These are phyloP conservation scores for Brettanomyces bruxellensis DNA, from an alignment of 805 yeast species.

Conservation along the genomic window DNA sequence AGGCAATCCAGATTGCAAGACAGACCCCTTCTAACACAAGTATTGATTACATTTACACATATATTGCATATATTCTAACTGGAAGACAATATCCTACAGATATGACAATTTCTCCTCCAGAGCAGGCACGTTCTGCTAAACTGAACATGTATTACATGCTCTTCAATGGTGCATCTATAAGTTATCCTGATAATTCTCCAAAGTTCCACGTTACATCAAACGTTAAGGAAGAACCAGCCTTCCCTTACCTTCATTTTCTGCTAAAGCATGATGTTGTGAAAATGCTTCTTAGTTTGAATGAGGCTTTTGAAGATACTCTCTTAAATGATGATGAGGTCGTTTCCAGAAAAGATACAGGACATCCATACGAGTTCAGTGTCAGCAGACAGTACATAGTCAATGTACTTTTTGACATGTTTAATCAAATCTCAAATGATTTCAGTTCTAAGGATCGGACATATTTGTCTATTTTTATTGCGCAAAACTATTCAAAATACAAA, in stretches of 20 bases:
- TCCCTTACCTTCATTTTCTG: conserved; percentile 60
- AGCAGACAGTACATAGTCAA: conserved; percentile 75
- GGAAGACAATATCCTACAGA: conserved; percentile 81
- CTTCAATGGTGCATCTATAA: conserved; percentile 46
- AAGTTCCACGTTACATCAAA: conserved; percentile 27
- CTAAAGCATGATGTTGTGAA: conserved; percentile 48
- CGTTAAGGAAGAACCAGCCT: conserved; percentile 37
- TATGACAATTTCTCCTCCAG: conserved; percentile 28
- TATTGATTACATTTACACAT: conserved; percentile 39
- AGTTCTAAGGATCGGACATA: conserved; percentile 22
- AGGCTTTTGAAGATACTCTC: conserved; percentile 72
- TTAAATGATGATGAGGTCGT: conserved; percentile 51
- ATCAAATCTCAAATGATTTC: conserved; percentile 26
- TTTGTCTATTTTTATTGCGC: conserved; percentile 63
- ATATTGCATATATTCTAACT: conserved; percentile 59
- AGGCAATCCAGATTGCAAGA: conserved; percentile 34
- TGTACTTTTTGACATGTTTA: conserved; percentile 52
- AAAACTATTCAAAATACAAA: conserved; percentile 75
- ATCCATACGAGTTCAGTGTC: conserved; percentile 26
- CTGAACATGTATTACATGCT: conserved; percentile 43
- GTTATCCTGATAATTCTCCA: conserved; percentile 34
- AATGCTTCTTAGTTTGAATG: conserved; percentile 62
- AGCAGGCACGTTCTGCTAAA: conserved; percentile 34
- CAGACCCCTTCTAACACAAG: conserved; percentile 2
- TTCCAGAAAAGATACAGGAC: conserved; percentile 8